Percentiles rank a stretch among this genome's conserved stretches.
phyloP scores from a whole-genome alignment of 768 basidiomycete species.

The Podaxis sp. region DNA sequence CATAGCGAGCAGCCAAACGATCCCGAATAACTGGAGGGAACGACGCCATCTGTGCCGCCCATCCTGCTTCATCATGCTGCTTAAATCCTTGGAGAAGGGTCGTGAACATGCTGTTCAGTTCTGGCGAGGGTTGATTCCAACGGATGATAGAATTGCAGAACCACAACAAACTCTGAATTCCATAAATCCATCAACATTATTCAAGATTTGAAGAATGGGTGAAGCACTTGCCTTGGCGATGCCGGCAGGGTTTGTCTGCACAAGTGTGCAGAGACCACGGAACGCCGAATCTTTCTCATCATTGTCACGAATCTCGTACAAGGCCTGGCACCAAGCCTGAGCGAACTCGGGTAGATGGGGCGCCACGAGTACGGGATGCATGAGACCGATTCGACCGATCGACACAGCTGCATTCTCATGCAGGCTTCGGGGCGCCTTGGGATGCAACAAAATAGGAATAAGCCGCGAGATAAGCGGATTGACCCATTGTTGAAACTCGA shows the following conservation, averaged over 20 bases:
- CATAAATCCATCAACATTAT: not conserved
- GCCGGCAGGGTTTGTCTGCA: constrained; percentile 91
- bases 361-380: constrained; percentile 86
- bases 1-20: constrained; percentile 83
- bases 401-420: constrained; percentile 99
- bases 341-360: constrained; percentile 90
- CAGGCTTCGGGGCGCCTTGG: constrained; percentile 89
- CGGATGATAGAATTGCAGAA: constrained; percentile 98
- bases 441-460: constrained; percentile 89
- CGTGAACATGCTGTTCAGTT: constrained; percentile 93
- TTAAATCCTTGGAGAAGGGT: constrained; percentile 89
- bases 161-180: constrained; percentile 81
- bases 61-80: constrained; percentile 79
- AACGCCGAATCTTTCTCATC: constrained; percentile 99
- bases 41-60: constrained; percentile 77
- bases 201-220: not conserved
- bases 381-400: constrained; percentile 92
- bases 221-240: constrained; percentile 77
- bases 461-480: constrained; percentile 82
- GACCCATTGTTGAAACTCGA: constrained; percentile 92
- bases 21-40: constrained; percentile 92
- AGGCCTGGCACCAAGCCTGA: constrained; percentile 93
- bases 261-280: constrained; percentile 93
- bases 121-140: constrained; percentile 90
- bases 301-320: constrained; percentile 98